Base-by-base conservation (phyloP, 2,329 filamentous ascomycete species). In the Fusarium guadeloupense region DNA sequence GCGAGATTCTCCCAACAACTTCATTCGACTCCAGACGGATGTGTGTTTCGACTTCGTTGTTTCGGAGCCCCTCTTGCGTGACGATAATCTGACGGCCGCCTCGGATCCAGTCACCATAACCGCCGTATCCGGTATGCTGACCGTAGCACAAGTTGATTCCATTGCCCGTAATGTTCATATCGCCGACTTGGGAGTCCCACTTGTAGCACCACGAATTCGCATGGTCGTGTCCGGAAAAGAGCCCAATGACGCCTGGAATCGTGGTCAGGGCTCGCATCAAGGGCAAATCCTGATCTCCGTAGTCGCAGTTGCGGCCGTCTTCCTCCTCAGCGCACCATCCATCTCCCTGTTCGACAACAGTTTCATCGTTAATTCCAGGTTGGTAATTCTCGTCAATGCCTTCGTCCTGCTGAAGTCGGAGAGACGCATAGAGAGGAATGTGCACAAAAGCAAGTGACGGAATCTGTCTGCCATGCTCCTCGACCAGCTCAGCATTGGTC, bases 161-260 rank as follows among this genome's bases (percentile, higher is more conserved):
- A 46, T 78, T 80, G 1, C 80, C 82, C 0, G 62, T 23, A 3
- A 77, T 62, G 0, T 66, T 63, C 71, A 77, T 74, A 52, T 90
- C 87, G 34, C 87, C 77, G 5, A 76, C 75, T 4, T 71, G 62
- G 2, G 76, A 71, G 25, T 81, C 72, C 81, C 80, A 84, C 51
- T 76, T 80, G 52, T 77, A 80, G 64, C 83, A 87, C 84, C 85
- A 88, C 1, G 82, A 81, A 50, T 85, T 78, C 0, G 83, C 84
- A 54, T 91, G 89, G 55, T 90, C 87, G 59, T 92, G 89, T 0
- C 87, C 89, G 2, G 80, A 81, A 71, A 90, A 88, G 9, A 89
- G 70, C 2, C 77, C 85, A 35, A 86, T 80, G 12, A 90, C 62
- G 0, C 85, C 85, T 0, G 75, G 69, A 1, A 83, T 87, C 1